Evolutionary conservation across 108 stramenopile genomes (phyloP).

Genomic region (Pseudonitzschia delicatissima): DNA sequence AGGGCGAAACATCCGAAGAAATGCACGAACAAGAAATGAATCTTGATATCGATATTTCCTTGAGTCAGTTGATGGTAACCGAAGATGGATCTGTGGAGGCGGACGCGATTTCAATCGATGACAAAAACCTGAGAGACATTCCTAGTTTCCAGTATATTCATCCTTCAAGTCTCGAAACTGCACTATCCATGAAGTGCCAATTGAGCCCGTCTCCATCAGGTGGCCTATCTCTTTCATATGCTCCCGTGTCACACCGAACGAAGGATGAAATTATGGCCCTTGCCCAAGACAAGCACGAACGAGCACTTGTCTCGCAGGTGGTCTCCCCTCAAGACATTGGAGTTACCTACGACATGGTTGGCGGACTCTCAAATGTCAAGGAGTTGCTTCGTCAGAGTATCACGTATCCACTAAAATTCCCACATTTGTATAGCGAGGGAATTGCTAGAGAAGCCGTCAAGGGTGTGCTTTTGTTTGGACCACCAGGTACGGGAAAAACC

Average conservation of each 20-base stretch:
- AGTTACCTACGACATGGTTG: conserved; percentile 96
- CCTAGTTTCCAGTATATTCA: conserved; percentile 52
- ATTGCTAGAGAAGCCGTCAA: conserved; percentile 92
- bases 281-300: conserved; percentile 91
- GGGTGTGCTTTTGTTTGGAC: conserved; percentile 95
- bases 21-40: conserved; percentile 31
- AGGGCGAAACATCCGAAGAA: conserved; percentile 57
- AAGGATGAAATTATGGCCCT: conserved; percentile 79
- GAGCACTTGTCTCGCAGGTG: conserved; percentile 80
- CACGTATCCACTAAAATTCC: conserved; percentile 95
- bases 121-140: conserved; percentile 1
- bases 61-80: conserved; percentile 47
- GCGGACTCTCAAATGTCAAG: conserved; percentile 90
- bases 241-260: conserved; percentile 54
- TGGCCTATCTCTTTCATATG: conserved; percentile 47
- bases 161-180: conserved; percentile 76
- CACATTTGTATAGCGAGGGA: conserved; percentile 92
- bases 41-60: conserved; percentile 50
- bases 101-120: conserved; percentile 10
- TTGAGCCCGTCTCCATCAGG: conserved; percentile 76
- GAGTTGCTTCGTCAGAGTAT: conserved; percentile 92
- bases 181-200: conserved; percentile 66
- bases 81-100: conserved; percentile 30
- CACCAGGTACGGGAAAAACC: conserved; percentile 88
- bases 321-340: conserved; percentile 90